Base-by-base conservation (phyloP, 257 asterid genomes). In the Phtheirospermum japonicum region DNA sequence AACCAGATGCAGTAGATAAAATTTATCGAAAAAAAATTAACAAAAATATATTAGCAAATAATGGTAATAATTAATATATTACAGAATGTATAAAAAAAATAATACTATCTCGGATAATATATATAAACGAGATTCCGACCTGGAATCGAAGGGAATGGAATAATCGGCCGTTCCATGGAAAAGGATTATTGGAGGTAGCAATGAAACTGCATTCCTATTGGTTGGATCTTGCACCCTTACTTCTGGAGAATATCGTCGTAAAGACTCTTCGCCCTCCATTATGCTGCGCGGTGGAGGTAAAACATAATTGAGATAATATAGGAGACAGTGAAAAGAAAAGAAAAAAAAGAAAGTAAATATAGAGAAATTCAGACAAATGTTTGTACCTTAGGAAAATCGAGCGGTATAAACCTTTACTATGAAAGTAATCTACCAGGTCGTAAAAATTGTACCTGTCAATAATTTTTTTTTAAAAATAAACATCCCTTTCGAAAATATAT, bases 81-180 rank as follows among this genome's bases (percentile, higher is more conserved):
- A 23, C 28, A 23, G 1, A 23, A 23, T 23, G 3, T 23, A 23
- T 23, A 23, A 3, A 23, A 23, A 23, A 3, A 51, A 70, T 46
- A n/a, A 9, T 17, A 34, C 32, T 42, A 17, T 32, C 5, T 4
- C 11, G 42, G 10, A 40, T 11, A 13, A 5, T 4, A 4, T 17
- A 17, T 12, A 48, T 6, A 16, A 32, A 64, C 34, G 40, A 56
- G 50, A 45, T 46, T 11, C n/a, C 62, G 7, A 92, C 98, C 98
- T 92, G 79, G 93, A 60, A 64, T 76, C 90, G 13, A 80, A 84
- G 36, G 98, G 97, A 64, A 92, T 88, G 50, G 98, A 88, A 79
- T 92, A 88, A 77, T 92, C 98, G 19, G 83, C 95, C 34, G 89
- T 84, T 18, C 98, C 98, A 68, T 92, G 98, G 79, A 88, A 92